phyloP scores from a whole-genome alignment of 768 basidiomycete species.

The Pleurotus tuoliensis region DNA sequence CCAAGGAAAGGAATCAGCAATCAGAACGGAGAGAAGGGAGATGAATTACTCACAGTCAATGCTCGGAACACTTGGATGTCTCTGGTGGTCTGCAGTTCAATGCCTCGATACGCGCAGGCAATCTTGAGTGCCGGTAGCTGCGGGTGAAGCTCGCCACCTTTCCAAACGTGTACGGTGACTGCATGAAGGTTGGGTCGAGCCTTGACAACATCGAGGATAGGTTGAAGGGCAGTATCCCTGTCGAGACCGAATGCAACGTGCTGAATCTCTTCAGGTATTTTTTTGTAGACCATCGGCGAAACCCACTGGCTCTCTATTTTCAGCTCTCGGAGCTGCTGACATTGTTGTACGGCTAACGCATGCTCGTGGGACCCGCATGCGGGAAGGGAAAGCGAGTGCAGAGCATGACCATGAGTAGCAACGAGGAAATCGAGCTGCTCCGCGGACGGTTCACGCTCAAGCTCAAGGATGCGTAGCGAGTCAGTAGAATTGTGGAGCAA shows the following conservation, averaged over 20 bases:
- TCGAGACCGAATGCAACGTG: conserved; percentile 62
- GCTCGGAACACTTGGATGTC: conserved; percentile 53
- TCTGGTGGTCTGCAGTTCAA: conserved; percentile 46
- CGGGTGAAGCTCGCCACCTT: conserved; percentile 44
- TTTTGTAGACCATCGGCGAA: conserved; percentile 41
- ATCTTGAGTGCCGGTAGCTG: conserved; percentile 54
- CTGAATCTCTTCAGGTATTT: conserved; percentile 44
- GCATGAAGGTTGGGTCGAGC: conserved; percentile 36
- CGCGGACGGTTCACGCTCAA: conserved; percentile 56
- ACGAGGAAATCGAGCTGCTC: conserved; percentile 55
- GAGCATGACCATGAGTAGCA: conserved; percentile 39
- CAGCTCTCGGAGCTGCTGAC: conserved; percentile 48
- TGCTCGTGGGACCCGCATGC: conserved; percentile 47
- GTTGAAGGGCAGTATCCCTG: conserved; percentile 47
- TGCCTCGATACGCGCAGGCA: conserved; percentile 59
- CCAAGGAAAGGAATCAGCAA: conserved; percentile 11
- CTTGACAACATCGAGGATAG: conserved; percentile 54
- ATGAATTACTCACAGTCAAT: conserved; percentile 37
- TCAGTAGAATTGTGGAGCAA: conserved; percentile 55
- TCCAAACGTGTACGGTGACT: conserved; percentile 54
- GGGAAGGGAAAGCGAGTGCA: conserved; percentile 57
- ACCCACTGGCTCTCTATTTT: conserved; percentile 51
- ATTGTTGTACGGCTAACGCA: conserved; percentile 40
- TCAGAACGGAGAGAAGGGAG: conserved; percentile 9
- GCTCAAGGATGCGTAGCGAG: conserved; percentile 49